Evolutionary conservation across 164 flowering plant species (phyloP).

Genomic region (Kalanchoe fedtschenkoi): DNA sequence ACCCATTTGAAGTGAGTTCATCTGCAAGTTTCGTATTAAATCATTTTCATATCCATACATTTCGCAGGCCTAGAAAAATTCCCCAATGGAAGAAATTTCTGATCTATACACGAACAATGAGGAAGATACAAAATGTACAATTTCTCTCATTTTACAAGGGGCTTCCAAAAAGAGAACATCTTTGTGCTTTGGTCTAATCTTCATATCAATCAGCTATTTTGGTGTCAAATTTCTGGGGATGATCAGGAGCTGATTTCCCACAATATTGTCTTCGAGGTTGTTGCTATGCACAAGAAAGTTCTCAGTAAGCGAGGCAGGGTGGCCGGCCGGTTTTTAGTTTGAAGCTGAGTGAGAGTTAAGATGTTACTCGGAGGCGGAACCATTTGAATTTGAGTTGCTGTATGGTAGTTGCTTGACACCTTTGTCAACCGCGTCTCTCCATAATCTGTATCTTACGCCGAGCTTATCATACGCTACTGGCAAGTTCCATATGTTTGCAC

Average conservation of each 20-base stretch:
- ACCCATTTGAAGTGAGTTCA: background rate
- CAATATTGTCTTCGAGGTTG: slow-evolving; percentile 1
- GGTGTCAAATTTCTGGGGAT: background rate
- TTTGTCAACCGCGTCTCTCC: slow-evolving; percentile 81
- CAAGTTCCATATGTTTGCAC: slow-evolving; percentile 84
- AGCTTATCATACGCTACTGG: slow-evolving; percentile 91
- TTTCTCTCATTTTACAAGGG: slow-evolving; percentile 3
- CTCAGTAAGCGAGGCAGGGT: background rate
- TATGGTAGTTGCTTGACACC: slow-evolving; percentile 52
- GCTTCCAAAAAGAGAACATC: background rate
- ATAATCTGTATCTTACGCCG: slow-evolving; percentile 81
- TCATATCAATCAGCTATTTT: background rate
- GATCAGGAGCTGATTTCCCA: background rate
- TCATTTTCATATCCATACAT: background rate
- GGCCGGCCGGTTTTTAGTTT: background rate
- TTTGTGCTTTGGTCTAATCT: background rate
- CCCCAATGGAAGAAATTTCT: no score
- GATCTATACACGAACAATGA: background rate
- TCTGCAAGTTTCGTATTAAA: background rate
- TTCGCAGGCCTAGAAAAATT: no score
- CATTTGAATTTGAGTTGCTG: slow-evolving; percentile 14
- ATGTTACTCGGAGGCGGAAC: background rate
- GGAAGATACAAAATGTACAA: background rate
- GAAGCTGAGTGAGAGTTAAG: background rate
- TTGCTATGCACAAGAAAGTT: slow-evolving; percentile 5